Conservation (phyloP, 2,329 filamentous ascomycete genomes). For the Aspergillus hortae region DNA sequence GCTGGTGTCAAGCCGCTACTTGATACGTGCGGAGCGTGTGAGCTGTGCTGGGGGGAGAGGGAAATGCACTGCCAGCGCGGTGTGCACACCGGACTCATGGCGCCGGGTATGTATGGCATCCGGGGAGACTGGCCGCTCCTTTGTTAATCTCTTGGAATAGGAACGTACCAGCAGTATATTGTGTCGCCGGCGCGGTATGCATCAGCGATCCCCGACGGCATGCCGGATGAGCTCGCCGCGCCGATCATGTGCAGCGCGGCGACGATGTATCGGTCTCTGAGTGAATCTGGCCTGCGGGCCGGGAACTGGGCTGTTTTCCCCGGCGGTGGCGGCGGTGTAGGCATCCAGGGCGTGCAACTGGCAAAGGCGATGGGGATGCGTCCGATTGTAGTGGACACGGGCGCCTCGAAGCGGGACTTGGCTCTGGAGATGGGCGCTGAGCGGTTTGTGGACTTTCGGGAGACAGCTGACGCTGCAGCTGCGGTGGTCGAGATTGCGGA, state of each 20-base stretch:
- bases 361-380: slow-evolving; percentile 56
- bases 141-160: slow-evolving; percentile 15
- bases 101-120: slow-evolving; percentile 26
- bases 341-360: slow-evolving; percentile 56
- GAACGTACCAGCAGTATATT: slow-evolving; percentile 60
- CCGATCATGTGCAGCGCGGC: slow-evolving; percentile 59
- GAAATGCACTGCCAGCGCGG: slow-evolving; percentile 46
- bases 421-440: slow-evolving; percentile 52
- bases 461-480: slow-evolving; percentile 29
- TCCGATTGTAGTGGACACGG: slow-evolving; percentile 54
- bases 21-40: slow-evolving; percentile 51
- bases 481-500: slow-evolving; percentile 47
- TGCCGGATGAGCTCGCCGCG: slow-evolving; percentile 53
- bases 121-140: not conserved
- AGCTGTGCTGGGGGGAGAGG: slow-evolving; percentile 49
- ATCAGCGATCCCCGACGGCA: slow-evolving; percentile 53
- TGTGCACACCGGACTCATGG: slow-evolving; percentile 41
- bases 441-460: slow-evolving; percentile 54
- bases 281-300: slow-evolving; percentile 48
- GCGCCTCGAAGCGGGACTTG: slow-evolving; percentile 45
- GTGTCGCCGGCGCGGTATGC: slow-evolving; percentile 54
- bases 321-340: slow-evolving; percentile 51
- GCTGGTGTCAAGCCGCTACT: slow-evolving; percentile 52
- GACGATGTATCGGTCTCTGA: slow-evolving; percentile 57
- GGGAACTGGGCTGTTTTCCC: slow-evolving; percentile 50